phyloP scores from a whole-genome alignment of 345 rosid genomes.

The Murraya koenigii region DNA sequence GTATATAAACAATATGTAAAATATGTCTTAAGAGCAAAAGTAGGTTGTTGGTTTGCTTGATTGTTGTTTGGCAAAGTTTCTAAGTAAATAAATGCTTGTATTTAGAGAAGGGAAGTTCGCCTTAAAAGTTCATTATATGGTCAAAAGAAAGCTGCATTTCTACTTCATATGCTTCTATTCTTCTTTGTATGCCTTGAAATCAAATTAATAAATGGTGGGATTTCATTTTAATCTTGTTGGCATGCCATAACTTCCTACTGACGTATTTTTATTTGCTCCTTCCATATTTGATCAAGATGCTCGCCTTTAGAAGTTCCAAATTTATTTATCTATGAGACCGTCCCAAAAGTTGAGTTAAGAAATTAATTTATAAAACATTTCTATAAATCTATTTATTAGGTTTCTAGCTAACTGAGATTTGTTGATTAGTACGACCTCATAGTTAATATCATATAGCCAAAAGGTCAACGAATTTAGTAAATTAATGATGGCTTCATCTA shows the following conservation, averaged over 20 bases:
- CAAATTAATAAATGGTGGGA: slow-evolving; percentile 30
- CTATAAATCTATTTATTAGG: too few relatives aligned
- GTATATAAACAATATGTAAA: slow-evolving; percentile 24
- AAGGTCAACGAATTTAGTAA: too few relatives aligned
- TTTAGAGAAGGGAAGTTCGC: neutral
- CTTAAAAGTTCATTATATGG: neutral
- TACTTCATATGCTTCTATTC: slow-evolving; percentile 21
- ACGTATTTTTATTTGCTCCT: slow-evolving; percentile 8
- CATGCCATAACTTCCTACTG: slow-evolving; percentile 15
- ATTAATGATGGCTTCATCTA: too few relatives aligned
- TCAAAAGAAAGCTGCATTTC: slow-evolving; percentile 2
- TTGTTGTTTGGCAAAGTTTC: slow-evolving; percentile 16
- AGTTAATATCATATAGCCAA: too few relatives aligned
- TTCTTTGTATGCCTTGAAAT: slow-evolving; percentile 26
- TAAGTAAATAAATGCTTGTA: slow-evolving; percentile 14
- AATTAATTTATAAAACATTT: neutral
- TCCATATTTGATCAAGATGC: neutral
- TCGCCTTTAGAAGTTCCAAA: slow-evolving; percentile 35
- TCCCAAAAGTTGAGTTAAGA: slow-evolving; percentile 63
- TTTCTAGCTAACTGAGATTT: too few relatives aligned
- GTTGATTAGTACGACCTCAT: too few relatives aligned
- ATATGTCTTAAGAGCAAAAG: slow-evolving; percentile 15
- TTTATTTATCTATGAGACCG: slow-evolving; percentile 31
- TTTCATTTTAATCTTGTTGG: slow-evolving; percentile 31
- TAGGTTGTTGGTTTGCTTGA: slow-evolving; percentile 21